Conservation (phyloP, 2,329 filamentous ascomycete species). For the Scleromitrula shiraiana region DNA sequence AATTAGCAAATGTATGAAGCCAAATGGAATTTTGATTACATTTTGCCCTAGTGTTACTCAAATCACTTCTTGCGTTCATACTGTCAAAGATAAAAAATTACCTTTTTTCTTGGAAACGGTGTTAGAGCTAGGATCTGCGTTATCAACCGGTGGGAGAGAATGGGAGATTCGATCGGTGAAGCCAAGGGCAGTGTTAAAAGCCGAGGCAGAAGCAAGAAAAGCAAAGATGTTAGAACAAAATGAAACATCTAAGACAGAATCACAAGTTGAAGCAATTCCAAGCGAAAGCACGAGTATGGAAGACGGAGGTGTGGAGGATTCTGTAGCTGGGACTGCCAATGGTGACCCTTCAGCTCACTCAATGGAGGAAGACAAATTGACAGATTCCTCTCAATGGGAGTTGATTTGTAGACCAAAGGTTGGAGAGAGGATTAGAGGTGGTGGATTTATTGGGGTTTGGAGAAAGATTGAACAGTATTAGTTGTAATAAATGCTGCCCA, state of each 20-base stretch:
- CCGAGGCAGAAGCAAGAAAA: constrained; percentile 8
- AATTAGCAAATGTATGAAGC: constrained; percentile 50
- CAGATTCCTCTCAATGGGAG: constrained; percentile 29
- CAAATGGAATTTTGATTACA: constrained; percentile 57
- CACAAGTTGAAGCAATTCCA: background rate
- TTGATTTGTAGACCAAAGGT: constrained; percentile 46
- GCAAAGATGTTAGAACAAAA: background rate
- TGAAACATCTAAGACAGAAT: background rate
- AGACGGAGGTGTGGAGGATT: background rate
- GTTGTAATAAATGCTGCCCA: too few relatives aligned
- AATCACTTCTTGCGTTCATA: constrained; percentile 55
- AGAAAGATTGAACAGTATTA: constrained; percentile 13
- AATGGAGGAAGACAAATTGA: background rate
- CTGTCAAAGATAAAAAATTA: constrained; percentile 44
- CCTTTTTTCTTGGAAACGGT: constrained; percentile 49
- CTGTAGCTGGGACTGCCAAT: background rate
- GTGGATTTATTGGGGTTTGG: constrained; percentile 43
- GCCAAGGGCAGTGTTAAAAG: constrained; percentile 23
- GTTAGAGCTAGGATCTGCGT: constrained; percentile 48
- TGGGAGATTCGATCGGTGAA: constrained; percentile 54
- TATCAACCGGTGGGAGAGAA: constrained; percentile 43
- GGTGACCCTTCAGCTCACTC: background rate
- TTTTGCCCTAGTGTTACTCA: constrained; percentile 76
- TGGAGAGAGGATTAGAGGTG: constrained; percentile 37
- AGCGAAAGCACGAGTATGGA: too few relatives aligned